Conservation (phyloP, 2,329 filamentous ascomycete genomes). For the Chalaropsis ovoidea region DNA sequence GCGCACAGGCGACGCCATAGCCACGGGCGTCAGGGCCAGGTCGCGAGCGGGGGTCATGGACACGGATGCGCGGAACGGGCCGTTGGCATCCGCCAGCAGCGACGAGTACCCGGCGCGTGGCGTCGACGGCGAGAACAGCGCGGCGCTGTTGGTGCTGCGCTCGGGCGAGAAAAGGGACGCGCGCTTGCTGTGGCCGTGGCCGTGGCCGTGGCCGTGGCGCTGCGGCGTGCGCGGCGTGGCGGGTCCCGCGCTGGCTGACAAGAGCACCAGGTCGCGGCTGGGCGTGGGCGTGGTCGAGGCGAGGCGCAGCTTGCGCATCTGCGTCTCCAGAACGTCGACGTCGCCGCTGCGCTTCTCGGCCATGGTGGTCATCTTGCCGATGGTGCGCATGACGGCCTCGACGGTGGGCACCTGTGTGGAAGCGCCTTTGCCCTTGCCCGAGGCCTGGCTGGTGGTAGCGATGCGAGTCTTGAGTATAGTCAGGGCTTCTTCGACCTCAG, state of each 20-base stretch:
- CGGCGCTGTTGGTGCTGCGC: constrained; percentile 32
- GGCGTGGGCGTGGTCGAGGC: constrained; percentile 31
- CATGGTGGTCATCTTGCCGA: constrained; percentile 85
- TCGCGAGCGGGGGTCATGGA: constrained; percentile 17
- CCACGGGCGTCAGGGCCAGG: constrained; percentile 28
- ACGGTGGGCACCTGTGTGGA: constrained; percentile 61
- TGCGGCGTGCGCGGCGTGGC: constrained; percentile 38
- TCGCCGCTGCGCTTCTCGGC: constrained; percentile 84
- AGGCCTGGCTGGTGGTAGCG: constrained; percentile 45
- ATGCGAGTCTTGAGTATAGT: constrained; percentile 71
- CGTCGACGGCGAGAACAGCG: constrained; percentile 29
- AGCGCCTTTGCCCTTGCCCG: constrained; percentile 34
- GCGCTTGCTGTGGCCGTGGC: constrained; percentile 30
- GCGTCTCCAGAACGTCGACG: constrained; percentile 78
- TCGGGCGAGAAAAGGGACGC: constrained; percentile 35
- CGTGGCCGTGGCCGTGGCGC: no score
- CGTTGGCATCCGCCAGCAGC: constrained; percentile 26
- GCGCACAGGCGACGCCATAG: constrained; percentile 42
- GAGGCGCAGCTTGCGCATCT: constrained; percentile 64
- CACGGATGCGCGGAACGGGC: not conserved
- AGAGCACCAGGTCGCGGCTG: constrained; percentile 11
- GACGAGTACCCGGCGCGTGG: constrained; percentile 35
- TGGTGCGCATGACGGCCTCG: constrained; percentile 83
- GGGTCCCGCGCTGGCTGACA: constrained; percentile 32
- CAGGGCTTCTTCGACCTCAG: constrained; percentile 69